Evolutionary conservation across 2,329 filamentous ascomycete species (phyloP).

Genomic region (Sporothrix variecibatus): DNA sequence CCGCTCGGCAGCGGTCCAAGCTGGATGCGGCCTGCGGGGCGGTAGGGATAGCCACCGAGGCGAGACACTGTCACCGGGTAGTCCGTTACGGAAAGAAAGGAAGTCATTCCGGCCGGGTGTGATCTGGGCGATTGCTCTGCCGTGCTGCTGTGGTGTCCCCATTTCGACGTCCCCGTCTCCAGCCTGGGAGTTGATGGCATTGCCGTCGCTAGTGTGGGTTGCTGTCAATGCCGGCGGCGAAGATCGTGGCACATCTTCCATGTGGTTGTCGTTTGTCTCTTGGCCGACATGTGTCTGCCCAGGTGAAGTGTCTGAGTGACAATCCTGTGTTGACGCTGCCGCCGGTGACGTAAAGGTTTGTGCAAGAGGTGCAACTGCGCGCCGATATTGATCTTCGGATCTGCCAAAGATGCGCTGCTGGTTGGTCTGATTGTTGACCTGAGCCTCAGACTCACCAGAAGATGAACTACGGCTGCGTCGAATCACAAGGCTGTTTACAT

Average conservation of each 20-base stretch:
- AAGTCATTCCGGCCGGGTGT: background rate
- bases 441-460: background rate
- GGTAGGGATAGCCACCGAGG: conserved; percentile 28
- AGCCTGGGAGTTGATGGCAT: background rate
- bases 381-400: conserved; percentile 30
- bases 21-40: conserved; percentile 24
- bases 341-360: background rate
- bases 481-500: conserved; percentile 42
- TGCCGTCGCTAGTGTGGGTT: background rate
- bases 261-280: background rate
- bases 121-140: background rate
- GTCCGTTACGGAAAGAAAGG: conserved; percentile 5
- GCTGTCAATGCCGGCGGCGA: background rate
- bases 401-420: conserved; percentile 3
- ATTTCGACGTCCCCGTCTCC: background rate
- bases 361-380: background rate
- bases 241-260: background rate
- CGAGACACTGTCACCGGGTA: background rate
- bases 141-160: background rate
- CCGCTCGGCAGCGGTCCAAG: conserved; percentile 25
- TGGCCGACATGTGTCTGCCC: background rate
- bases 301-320: background rate
- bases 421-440: background rate
- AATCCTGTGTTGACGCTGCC: background rate
- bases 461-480: conserved; percentile 27